Base-by-base conservation (phyloP, 805 yeast genomes). In the Candida orba region DNA sequence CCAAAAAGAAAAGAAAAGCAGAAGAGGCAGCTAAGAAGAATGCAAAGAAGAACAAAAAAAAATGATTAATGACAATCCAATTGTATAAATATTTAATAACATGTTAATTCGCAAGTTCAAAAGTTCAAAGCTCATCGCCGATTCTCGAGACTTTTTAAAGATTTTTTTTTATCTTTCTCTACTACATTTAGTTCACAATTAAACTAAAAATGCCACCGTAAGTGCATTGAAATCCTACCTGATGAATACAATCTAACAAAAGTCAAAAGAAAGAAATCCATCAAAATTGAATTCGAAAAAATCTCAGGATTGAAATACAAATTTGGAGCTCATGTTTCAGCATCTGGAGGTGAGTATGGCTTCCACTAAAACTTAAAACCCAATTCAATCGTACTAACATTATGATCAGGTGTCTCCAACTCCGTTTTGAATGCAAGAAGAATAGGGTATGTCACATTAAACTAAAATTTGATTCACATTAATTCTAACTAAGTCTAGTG, bases 291-390 rank as follows among this genome's bases (percentile, higher is more conserved):
- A 43, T 75, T 68, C 57, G 60, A 68, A 1, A 68, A 81, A 47
- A 65, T 69, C 13, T 47, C 68, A 8, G 63, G 68, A 4, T 64
- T 71, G 45, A 68, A 66, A 39, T 71, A 67, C 64, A 83, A 76
- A 58, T 90, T 78, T 57, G 98, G 98, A 3, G 96, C 96, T 3
- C 98, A 90, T 63, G 91, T 90, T 25, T 79, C 84, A 3, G 79
- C 82, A 52, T 73, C 84, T 6, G 95, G 95, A 13, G 97, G 93
- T 41, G 56, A 27, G 55, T 50, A 20, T 20, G 22, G 22, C 22
- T 20, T 8, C 17, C 10, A 13, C 7, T 8, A 15, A 12, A 20
- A 17, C 10, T 18, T 12, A 34, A 18, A 7, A 7, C 18, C 3
- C 12, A 8, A 10, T 13, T 27, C 14, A 8, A 5, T 15, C n/a